phyloP scores from a whole-genome alignment of 2,329 filamentous ascomycete species.

The Xylaria sp. region DNA sequence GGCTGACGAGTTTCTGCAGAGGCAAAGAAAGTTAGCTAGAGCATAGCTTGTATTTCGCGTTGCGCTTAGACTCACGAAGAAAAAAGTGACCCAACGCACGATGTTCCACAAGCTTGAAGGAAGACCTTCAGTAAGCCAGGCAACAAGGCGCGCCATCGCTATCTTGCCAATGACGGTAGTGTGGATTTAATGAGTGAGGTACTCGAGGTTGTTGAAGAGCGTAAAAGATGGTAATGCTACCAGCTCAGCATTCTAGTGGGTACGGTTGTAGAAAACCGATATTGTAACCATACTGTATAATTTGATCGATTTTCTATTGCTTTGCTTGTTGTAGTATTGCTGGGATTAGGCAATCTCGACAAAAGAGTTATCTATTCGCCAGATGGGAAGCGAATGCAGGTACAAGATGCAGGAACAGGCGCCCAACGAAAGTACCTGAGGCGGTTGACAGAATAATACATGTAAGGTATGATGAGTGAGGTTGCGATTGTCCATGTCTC shows the following conservation, averaged over 20 bases:
- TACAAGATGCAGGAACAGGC: slow-evolving; percentile 14
- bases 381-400: background rate
- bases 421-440: background rate
- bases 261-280: background rate
- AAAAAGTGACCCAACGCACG: slow-evolving; percentile 49
- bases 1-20: slow-evolving; percentile 49
- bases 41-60: background rate
- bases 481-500: background rate
- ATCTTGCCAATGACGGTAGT: slow-evolving; percentile 32
- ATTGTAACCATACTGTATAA: background rate
- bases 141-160: slow-evolving; percentile 39
- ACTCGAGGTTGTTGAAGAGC: background rate
- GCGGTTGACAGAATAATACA: background rate
- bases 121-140: slow-evolving; percentile 41
- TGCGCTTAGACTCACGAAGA: slow-evolving; percentile 45
- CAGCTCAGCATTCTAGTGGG: background rate
- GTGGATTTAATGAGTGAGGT: slow-evolving; percentile 3
- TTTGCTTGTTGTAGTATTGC: background rate
- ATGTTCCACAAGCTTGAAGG: slow-evolving; percentile 44
- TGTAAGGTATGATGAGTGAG: background rate
- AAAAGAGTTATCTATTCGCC: background rate
- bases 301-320: background rate
- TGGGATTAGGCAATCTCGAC: background rate
- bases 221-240: background rate
- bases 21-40: slow-evolving; percentile 25